These are phyloP conservation scores for Malus hybrid DNA, from an alignment of 331 rosid species.

Conservation along the genomic window DNA sequence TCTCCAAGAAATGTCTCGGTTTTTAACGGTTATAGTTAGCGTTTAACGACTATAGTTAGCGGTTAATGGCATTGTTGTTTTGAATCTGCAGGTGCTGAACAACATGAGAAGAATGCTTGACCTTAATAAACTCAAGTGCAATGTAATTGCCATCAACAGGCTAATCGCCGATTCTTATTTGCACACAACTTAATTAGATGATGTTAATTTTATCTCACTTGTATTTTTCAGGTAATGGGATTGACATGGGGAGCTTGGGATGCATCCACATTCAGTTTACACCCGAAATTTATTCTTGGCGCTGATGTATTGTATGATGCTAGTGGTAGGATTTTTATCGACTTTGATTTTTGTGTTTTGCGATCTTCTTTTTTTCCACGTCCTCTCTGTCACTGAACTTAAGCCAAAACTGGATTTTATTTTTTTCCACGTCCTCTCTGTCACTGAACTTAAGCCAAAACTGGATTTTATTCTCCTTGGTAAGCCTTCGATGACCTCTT, in stretches of 20 bases:
- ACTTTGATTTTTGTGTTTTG: not conserved
- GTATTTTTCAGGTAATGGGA: slow-evolving; percentile 47
- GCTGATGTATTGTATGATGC: slow-evolving; percentile 82
- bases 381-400: not conserved
- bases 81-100: slow-evolving; percentile 61
- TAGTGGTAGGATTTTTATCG: slow-evolving; percentile 34
- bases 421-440: not conserved
- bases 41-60: not conserved
- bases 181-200: not conserved
- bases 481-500: slow-evolving; percentile 81
- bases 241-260: slow-evolving; percentile 88
- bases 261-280: slow-evolving; percentile 51
- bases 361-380: not conserved
- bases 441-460: slow-evolving; percentile 14
- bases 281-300: slow-evolving; percentile 60
- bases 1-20: not conserved
- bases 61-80: slow-evolving; percentile 12
- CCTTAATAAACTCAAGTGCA: slow-evolving; percentile 61
- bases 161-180: not conserved
- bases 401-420: slow-evolving; percentile 18
- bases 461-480: slow-evolving; percentile 5
- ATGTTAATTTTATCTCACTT: not conserved
- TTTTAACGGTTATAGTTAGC: not conserved
- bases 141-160: slow-evolving; percentile 27
- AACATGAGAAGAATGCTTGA: slow-evolving; percentile 68